Evolutionary conservation across 2,329 filamentous ascomycete species (phyloP).

Genomic region (Aspergillus sp.): DNA sequence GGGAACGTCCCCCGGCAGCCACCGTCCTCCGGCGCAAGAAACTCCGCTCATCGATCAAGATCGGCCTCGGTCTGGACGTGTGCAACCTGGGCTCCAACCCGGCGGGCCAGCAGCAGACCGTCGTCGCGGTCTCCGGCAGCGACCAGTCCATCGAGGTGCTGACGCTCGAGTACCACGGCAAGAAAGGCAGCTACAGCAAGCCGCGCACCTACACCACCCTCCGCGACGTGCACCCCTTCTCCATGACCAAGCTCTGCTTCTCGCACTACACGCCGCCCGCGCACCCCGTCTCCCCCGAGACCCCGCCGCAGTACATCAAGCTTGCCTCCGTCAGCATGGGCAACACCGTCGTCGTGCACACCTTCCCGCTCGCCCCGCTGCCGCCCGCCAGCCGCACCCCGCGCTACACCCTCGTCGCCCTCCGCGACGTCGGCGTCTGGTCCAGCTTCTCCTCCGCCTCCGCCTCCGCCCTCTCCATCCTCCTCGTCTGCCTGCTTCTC

Average conservation of each 20-base stretch:
- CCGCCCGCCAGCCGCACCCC: slow-evolving; percentile 47
- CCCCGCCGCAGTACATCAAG: slow-evolving; percentile 62
- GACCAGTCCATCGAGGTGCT: slow-evolving; percentile 76
- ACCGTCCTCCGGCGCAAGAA: slow-evolving; percentile 53
- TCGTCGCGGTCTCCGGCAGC: slow-evolving; percentile 76
- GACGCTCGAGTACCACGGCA: slow-evolving; percentile 67
- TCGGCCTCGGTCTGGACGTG: slow-evolving; percentile 76
- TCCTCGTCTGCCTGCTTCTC: slow-evolving; percentile 63
- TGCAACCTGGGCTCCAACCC: slow-evolving; percentile 62
- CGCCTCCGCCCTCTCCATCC: slow-evolving; percentile 60
- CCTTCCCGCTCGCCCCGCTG: slow-evolving; percentile 62
- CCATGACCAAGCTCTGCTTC: slow-evolving; percentile 57
- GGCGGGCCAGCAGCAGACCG: slow-evolving; percentile 69
- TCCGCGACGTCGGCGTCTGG: slow-evolving; percentile 53
- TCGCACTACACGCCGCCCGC: slow-evolving; percentile 53
- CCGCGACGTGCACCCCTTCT: slow-evolving; percentile 55
- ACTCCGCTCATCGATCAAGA: slow-evolving; percentile 67
- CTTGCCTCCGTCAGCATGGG: slow-evolving; percentile 79
- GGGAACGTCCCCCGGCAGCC: slow-evolving; percentile 29
- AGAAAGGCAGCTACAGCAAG: slow-evolving; percentile 40
- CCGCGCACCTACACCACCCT: slow-evolving; percentile 54
- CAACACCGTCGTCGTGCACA: slow-evolving; percentile 77
- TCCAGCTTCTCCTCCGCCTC: slow-evolving; percentile 56
- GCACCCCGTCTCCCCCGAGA: slow-evolving; percentile 48
- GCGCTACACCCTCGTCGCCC: slow-evolving; percentile 69